A percentile compares a stretch with the other conserved stretches of the same genome.
phyloP scores from a whole-genome alignment of 768 basidiomycete species.

The Calocera cornea region DNA sequence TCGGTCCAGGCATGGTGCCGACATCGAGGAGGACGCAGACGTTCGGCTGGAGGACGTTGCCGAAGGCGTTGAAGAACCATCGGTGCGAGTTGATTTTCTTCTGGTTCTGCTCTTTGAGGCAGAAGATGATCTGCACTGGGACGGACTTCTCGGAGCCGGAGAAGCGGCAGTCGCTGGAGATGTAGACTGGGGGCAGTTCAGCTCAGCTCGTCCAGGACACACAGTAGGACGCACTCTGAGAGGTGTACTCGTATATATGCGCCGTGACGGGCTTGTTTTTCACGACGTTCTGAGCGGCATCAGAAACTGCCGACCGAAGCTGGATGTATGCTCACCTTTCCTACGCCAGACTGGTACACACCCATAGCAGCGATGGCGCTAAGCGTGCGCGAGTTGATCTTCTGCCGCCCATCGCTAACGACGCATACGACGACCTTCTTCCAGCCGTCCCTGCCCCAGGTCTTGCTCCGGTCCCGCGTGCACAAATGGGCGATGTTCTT shows the following conservation, averaged over 20 bases:
- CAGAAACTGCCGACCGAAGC: not conserved
- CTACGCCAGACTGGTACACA: constrained; percentile 85
- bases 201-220: no score
- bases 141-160: constrained; percentile 69
- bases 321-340: constrained; percentile 41
- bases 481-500: constrained; percentile 86
- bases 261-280: constrained; percentile 72
- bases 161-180: constrained; percentile 18
- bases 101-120: constrained; percentile 82
- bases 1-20: constrained; percentile 72
- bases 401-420: constrained; percentile 71
- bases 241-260: constrained; percentile 89
- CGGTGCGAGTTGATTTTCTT: constrained; percentile 90
- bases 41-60: constrained; percentile 66
- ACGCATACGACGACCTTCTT: constrained; percentile 94
- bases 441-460: constrained; percentile 97
- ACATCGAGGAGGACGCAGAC: constrained; percentile 89
- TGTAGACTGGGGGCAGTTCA: not conserved
- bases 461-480: constrained; percentile 73
- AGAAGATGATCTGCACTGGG: constrained; percentile 88
- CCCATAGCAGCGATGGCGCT: constrained; percentile 88
- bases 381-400: constrained; percentile 73
- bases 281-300: constrained; percentile 44
- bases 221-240: constrained; percentile 49
- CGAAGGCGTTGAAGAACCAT: constrained; percentile 92